Evolutionary conservation across 2,329 filamentous ascomycete genomes (phyloP).

Genomic region (Amauroascus niger): DNA sequence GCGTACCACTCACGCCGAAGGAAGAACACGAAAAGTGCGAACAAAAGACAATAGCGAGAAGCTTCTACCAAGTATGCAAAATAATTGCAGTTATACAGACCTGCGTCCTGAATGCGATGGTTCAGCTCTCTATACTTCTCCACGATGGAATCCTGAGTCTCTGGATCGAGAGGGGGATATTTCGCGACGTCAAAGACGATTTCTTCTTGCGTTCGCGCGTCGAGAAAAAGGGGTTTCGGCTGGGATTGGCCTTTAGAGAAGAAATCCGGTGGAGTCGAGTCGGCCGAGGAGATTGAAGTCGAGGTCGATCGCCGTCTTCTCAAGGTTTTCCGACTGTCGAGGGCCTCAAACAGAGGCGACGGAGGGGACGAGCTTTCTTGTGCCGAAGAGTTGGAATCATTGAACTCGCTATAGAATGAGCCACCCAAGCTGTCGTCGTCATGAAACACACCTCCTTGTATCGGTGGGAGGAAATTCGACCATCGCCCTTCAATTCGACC

Average conservation of each 20-base stretch:
- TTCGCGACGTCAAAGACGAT: slow-evolving; percentile 65
- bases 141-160: slow-evolving; percentile 65
- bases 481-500: slow-evolving; percentile 71
- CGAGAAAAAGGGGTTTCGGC: slow-evolving; percentile 53
- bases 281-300: slow-evolving; percentile 24
- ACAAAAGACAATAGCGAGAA: slow-evolving; percentile 60
- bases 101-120: slow-evolving; percentile 59
- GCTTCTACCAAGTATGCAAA: slow-evolving; percentile 65
- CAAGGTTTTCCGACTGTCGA: slow-evolving; percentile 31
- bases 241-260: slow-evolving; percentile 16
- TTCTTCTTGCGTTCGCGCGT: slow-evolving; percentile 63
- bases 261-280: slow-evolving; percentile 15
- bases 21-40: slow-evolving; percentile 50
- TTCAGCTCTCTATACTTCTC: slow-evolving; percentile 72
- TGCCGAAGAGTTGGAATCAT: slow-evolving; percentile 39
- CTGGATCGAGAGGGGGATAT: slow-evolving; percentile 67
- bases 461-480: slow-evolving; percentile 81
- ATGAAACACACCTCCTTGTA: slow-evolving; percentile 76
- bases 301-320: slow-evolving; percentile 31
- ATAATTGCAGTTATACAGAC: slow-evolving; percentile 79
- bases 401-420: slow-evolving; percentile 18
- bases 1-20: slow-evolving; percentile 57
- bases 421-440: slow-evolving; percentile 33
- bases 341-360: slow-evolving; percentile 51
- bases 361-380: slow-evolving; percentile 46